Conservation (phyloP, 164 flowering plant species). For the Litsea cubeba region DNA sequence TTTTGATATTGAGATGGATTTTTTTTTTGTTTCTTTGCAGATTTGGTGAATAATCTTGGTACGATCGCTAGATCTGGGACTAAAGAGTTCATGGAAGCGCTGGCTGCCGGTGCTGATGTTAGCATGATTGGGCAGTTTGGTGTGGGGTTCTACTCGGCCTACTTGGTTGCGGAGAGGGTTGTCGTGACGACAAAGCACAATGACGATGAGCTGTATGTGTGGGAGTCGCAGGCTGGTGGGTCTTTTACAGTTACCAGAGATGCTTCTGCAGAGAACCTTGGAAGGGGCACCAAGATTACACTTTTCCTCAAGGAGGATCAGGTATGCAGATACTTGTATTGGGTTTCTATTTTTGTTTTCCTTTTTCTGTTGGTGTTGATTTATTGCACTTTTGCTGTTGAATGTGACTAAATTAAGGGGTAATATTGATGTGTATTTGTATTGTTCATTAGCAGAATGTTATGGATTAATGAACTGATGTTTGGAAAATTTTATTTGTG, state of each 20-base stretch:
- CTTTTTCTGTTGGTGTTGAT: neutral
- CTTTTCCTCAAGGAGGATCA: constrained; percentile 51
- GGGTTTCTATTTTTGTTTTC: neutral
- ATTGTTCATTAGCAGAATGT: too few relatives aligned
- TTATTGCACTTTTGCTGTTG: neutral
- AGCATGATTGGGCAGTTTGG: constrained; percentile 59
- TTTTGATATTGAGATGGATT: neutral
- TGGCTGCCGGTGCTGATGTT: constrained; percentile 43
- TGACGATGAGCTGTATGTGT: constrained; percentile 44
- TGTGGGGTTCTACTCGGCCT: constrained; percentile 50
- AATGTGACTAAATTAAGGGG: neutral
- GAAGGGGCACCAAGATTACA: constrained; percentile 44
- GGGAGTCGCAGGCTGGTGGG: constrained; percentile 53
- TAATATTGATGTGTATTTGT: too few relatives aligned
- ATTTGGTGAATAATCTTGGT: constrained; percentile 49
- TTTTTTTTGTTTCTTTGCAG: constrained; percentile 10
- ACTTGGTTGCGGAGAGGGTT: constrained; percentile 47
- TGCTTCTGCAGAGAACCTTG: constrained; percentile 29
- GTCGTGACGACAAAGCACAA: constrained; percentile 47
- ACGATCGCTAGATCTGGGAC: constrained; percentile 56
- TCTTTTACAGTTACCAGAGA: constrained; percentile 43
- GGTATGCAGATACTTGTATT: constrained; percentile 8
- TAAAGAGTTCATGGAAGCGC: constrained; percentile 55
- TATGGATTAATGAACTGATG: too few relatives aligned
- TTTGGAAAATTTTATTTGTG: too few relatives aligned